Evolutionary conservation across 192 early-diverging fungal genomes (phyloP).

Genomic region (Coemansia sp.): DNA sequence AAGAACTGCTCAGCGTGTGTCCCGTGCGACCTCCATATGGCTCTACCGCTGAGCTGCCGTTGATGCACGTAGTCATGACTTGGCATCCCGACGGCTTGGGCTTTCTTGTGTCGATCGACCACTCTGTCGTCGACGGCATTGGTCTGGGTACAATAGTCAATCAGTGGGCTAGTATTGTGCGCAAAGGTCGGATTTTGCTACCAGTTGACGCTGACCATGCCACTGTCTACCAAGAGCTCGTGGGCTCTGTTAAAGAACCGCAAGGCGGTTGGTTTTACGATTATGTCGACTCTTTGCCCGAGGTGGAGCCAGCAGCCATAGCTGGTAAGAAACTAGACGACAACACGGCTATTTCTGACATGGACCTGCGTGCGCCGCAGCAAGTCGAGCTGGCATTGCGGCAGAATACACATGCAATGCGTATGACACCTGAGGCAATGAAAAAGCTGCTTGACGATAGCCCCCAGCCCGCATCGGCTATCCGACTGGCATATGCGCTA

Average conservation of each 20-base stretch:
- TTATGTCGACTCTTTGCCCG: slow-evolving; percentile 18
- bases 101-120: slow-evolving; percentile 41
- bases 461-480: slow-evolving; percentile 13
- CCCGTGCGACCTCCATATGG: slow-evolving; percentile 5
- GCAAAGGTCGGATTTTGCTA: background rate
- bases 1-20: slow-evolving; percentile 23
- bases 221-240: slow-evolving; percentile 19
- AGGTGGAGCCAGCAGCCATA: background rate
- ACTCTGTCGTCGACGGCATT: slow-evolving; percentile 41
- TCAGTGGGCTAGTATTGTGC: slow-evolving; percentile 27
- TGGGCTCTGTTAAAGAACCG: background rate
- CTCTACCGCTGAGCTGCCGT: slow-evolving; percentile 7
- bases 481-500: slow-evolving; percentile 44
- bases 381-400: slow-evolving; percentile 27
- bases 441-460: slow-evolving; percentile 11
- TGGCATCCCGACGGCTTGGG: slow-evolving; percentile 47
- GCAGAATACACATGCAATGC: slow-evolving; percentile 24
- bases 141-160: slow-evolving; percentile 35
- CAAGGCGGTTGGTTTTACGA: slow-evolving; percentile 32
- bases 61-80: slow-evolving; percentile 35
- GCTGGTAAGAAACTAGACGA: background rate
- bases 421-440: slow-evolving; percentile 24
- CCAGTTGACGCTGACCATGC: slow-evolving; percentile 38
- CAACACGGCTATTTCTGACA: slow-evolving; percentile 14
- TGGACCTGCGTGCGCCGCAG: slow-evolving; percentile 14